A percentile compares a stretch with the other conserved stretches of the same genome.
phyloP scores from a whole-genome alignment of 768 basidiomycete species.

The Suillus sp. region DNA sequence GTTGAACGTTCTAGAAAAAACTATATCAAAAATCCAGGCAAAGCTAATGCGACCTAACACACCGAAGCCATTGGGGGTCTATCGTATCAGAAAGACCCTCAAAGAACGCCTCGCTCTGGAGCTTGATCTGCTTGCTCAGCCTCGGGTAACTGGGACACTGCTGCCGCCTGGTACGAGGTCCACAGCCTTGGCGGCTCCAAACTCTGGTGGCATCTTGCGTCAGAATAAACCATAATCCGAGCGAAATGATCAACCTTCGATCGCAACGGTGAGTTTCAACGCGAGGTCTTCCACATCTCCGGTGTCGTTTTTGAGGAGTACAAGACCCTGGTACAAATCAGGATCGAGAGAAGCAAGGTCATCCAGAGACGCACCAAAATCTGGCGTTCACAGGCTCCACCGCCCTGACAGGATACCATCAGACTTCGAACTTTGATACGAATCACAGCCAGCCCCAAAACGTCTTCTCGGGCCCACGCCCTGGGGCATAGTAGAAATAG shows the following conservation, averaged over 20 bases:
- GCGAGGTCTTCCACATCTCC: slow-evolving; percentile 87
- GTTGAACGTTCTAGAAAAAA: slow-evolving; percentile 82
- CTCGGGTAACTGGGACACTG: slow-evolving; percentile 83
- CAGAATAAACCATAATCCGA: not conserved
- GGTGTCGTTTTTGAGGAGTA: slow-evolving; percentile 90
- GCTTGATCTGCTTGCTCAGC: slow-evolving; percentile 84
- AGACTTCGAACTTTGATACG: too few species aligned
- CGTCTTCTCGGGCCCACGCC: too few species aligned
- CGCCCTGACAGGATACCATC: too few species aligned
- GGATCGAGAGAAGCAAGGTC: slow-evolving; percentile 91
- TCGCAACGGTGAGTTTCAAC: slow-evolving; percentile 84
- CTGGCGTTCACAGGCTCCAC: too few species aligned
- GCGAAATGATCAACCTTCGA: slow-evolving; percentile 64
- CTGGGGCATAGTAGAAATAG: too few species aligned
- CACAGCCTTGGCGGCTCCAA: slow-evolving; percentile 73
- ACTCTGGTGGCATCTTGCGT: slow-evolving; percentile 52
- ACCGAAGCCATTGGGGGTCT: slow-evolving; percentile 86
- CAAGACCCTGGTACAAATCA: slow-evolving; percentile 88
- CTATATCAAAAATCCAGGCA: slow-evolving; percentile 13
- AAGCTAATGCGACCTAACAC: slow-evolving; percentile 21
- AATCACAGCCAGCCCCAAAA: too few species aligned
- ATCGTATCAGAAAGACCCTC: slow-evolving; percentile 92
- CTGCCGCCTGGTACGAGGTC: slow-evolving; percentile 83
- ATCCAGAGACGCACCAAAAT: too few species aligned
- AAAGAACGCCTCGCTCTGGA: slow-evolving; percentile 85